These are phyloP conservation scores for Gamsiella multidivaricata DNA, from an alignment of 192 early-diverging fungal genomes.

Conservation along the genomic window DNA sequence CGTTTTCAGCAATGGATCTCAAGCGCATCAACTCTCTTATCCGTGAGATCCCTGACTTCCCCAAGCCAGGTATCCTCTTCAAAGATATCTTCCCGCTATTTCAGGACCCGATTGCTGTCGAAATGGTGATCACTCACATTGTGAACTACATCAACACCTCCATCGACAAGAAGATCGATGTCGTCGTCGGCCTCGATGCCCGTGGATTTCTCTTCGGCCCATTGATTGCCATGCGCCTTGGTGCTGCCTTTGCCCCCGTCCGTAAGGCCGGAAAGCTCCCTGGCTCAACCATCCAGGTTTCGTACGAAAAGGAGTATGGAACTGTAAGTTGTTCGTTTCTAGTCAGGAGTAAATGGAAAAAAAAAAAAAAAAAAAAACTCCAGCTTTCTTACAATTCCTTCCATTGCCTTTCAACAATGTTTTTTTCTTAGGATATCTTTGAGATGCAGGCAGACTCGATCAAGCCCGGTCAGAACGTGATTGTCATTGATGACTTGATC, in stretches of 20 bases:
- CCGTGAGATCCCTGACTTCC: slow-evolving; percentile 53
- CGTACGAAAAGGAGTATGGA: slow-evolving; percentile 97
- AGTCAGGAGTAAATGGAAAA: no score
- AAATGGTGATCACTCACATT: slow-evolving; percentile 89
- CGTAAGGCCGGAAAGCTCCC: slow-evolving; percentile 98
- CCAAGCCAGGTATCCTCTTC: slow-evolving; percentile 90
- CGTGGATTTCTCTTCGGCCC: slow-evolving; percentile 98
- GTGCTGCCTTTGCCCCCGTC: slow-evolving; percentile 92
- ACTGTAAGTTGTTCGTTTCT: slow-evolving; percentile 62
- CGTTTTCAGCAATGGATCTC: slow-evolving; percentile 31
- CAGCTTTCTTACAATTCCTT: not conserved
- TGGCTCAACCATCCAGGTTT: slow-evolving; percentile 73
- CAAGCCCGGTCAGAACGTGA: slow-evolving; percentile 83
- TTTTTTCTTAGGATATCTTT: slow-evolving; percentile 78
- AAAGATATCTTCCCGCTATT: slow-evolving; percentile 98
- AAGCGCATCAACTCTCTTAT: slow-evolving; percentile 51
- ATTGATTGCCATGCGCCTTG: slow-evolving; percentile 86
- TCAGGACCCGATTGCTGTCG: slow-evolving; percentile 92
- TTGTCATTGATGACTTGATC: slow-evolving; percentile 97
- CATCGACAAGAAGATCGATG: slow-evolving; percentile 78
- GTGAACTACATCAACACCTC: slow-evolving; percentile 80
- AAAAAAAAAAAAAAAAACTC: no score
- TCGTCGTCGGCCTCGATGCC: slow-evolving; percentile 94
- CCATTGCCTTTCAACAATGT: not conserved
- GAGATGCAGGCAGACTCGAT: slow-evolving; percentile 90